Conservation (phyloP, 306 rosid genomes). For the Quercus rubra region DNA sequence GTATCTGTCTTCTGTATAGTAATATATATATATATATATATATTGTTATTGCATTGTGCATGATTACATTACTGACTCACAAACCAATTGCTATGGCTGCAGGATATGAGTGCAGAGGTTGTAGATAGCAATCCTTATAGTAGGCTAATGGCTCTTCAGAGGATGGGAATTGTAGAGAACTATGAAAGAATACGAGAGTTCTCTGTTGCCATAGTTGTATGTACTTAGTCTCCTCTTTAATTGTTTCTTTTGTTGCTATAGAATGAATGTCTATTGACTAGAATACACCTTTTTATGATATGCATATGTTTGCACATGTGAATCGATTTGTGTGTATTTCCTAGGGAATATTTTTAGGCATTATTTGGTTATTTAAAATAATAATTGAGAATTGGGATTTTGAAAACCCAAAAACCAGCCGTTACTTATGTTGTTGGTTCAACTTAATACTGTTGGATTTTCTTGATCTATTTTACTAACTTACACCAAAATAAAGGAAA, state of each 20-base stretch:
- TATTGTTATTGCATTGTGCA: background rate
- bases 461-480: background rate
- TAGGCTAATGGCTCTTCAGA: constrained; percentile 99
- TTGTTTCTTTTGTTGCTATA: background rate
- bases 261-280: background rate
- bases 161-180: constrained; percentile 95
- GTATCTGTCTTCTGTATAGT: constrained; percentile 27
- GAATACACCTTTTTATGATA: background rate
- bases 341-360: background rate
- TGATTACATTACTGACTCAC: constrained; percentile 4
- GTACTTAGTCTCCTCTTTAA: constrained; percentile 53
- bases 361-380: background rate
- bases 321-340: background rate
- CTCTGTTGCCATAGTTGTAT: constrained; percentile 95
- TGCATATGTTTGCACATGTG: background rate
- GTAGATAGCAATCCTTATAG: constrained; percentile 96
- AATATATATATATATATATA: background rate
- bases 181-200: constrained; percentile 89
- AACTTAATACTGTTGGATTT: background rate
- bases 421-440: background rate
- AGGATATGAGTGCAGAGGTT: constrained; percentile 98
- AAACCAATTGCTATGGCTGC: constrained; percentile 26
- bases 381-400: background rate
- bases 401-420: background rate
- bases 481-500: background rate